Evolutionary conservation across 2,329 filamentous ascomycete genomes (phyloP).

Genomic region (Hypoxylon sp.): DNA sequence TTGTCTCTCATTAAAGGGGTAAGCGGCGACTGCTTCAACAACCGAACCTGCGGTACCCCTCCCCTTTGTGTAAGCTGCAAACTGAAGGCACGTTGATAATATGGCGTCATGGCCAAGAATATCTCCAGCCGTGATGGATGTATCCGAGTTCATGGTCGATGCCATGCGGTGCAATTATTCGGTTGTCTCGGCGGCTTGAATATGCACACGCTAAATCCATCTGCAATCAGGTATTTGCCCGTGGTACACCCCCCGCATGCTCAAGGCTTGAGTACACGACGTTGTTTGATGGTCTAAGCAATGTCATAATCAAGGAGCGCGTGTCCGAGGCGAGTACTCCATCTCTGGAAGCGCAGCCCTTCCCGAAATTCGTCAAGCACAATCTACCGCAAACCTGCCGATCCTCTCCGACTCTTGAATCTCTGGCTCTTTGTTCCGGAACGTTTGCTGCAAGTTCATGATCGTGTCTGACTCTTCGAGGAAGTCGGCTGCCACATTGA

Average conservation of each 20-base stretch:
- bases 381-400: neutral
- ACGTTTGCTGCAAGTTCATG: conserved; percentile 7
- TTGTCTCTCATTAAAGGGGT: no score
- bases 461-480: conserved; percentile 3
- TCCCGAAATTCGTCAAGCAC: neutral
- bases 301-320: neutral
- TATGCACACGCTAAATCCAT: neutral
- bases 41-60: neutral
- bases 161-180: neutral
- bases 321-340: neutral
- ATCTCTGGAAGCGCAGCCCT: neutral
- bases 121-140: neutral
- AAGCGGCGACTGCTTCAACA: no score
- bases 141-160: neutral
- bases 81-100: neutral
- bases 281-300: neutral
- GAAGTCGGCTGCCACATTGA: conserved; percentile 4
- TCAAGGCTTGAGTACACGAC: conserved; percentile 4
- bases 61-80: neutral
- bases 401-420: neutral
- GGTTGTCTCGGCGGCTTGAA: neutral
- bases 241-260: neutral
- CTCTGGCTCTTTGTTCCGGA: neutral
- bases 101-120: neutral
- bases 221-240: neutral